phyloP scores from a whole-genome alignment of 768 basidiomycete genomes.

The Tylopilus subfusipes region DNA sequence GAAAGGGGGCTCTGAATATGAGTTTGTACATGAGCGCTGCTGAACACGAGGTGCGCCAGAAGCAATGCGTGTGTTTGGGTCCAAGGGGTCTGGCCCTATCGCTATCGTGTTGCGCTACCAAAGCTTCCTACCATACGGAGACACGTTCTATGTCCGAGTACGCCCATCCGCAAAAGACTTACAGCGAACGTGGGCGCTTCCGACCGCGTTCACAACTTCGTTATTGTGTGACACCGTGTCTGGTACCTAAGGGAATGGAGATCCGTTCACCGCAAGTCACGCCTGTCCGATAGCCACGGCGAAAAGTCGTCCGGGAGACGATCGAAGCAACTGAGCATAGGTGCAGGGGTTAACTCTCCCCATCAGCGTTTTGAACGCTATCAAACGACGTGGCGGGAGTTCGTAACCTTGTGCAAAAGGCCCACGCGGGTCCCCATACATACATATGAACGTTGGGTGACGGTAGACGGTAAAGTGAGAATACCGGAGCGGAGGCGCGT shows the following conservation, averaged over 20 bases:
- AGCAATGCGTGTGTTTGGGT: constrained; percentile 24
- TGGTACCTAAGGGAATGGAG: not conserved
- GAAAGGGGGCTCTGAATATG: constrained; percentile 3
- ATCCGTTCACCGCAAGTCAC: not conserved
- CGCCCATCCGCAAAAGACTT: not conserved
- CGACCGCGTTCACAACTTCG: too few species aligned
- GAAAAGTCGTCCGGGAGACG: not conserved
- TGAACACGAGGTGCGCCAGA: constrained; percentile 31
- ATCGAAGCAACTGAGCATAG: not conserved
- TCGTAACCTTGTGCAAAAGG: not conserved
- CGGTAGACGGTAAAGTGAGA: not conserved
- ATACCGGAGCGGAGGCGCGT: not conserved
- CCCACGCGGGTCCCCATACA: not conserved
- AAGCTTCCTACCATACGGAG: not conserved
- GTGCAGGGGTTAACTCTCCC: too few species aligned
- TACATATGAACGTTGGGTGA: not conserved
- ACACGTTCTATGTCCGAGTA: not conserved
- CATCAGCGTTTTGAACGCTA: not conserved
- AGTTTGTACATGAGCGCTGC: not conserved
- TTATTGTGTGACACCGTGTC: too few species aligned
- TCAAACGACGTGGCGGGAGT: not conserved
- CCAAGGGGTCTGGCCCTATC: constrained; percentile 11
- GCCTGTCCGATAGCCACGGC: not conserved
- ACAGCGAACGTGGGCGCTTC: not conserved
- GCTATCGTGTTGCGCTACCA: constrained; percentile 1